Base-by-base conservation (phyloP, 352 stramenopile genomes). In the Phytophthora sp. region DNA sequence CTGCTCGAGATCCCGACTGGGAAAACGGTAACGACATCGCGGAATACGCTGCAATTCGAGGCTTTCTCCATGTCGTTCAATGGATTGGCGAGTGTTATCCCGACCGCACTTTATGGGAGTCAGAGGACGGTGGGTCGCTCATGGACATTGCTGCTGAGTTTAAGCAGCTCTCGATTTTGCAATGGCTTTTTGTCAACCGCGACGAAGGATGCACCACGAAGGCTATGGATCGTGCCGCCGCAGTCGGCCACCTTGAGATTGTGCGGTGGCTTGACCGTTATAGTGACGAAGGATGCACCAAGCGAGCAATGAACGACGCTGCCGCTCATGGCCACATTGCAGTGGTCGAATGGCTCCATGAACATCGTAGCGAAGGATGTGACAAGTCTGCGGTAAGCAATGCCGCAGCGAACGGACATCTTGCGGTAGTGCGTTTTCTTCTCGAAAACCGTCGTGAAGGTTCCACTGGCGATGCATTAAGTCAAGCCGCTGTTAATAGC, bases 71-170 rank as follows among this genome's bases (percentile, higher is more conserved):
- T 29, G 60, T 68, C 31, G 36, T 68, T 16, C 7, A 63, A 44
- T 68, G 60, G 60, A 27, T 63, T 3, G 42, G 52, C 5, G 52
- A 68, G 23, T 57, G 52, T 23, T 63, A 39, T 42, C 44, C 52
- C 4, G 60, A 68, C 31, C 42, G 52, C 7, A 68, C 60, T 7
- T n/a, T 16, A 20, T 68, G 60, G 60, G 46, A 12, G 13, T n/a
- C 50, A n/a, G 8, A 9, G 23, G 45, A 62, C 7, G 44, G 27
- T 31, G 52, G 29, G 12, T 44, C 30, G 39, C 29, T 68, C 4
- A 68, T 69, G 53, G 54, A 69, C n/a, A 54, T 31, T 23, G 62
- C 62, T 44, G 62, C 62, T 15, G 62, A 64, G 36, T 54, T 64
- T n/a, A 46, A 46, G 5, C 62, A 64, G 15, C 35, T 64, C 8